Conservation (phyloP, 495 filamentous ascomycete genomes). For the Tuber melanosporum region DNA sequence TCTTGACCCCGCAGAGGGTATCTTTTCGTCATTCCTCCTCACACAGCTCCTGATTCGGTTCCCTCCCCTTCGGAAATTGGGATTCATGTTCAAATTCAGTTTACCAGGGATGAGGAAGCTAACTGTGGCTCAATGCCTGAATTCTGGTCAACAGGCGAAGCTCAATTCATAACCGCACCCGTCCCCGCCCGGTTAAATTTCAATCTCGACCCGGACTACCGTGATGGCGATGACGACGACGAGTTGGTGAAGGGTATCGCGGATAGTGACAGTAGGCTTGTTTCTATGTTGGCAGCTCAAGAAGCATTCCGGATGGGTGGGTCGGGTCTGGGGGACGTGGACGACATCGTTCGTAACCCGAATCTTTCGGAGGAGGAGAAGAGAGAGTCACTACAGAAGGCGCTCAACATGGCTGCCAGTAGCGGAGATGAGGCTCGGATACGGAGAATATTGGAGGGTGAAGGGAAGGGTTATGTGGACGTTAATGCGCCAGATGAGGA, state of each 20-base stretch:
- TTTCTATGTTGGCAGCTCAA: constrained; percentile 94
- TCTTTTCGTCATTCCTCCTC: neutral
- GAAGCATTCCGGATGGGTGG: constrained; percentile 71
- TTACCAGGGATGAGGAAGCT: neutral
- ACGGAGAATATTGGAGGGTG: constrained; percentile 64
- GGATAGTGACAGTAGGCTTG: constrained; percentile 77
- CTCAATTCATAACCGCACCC: constrained; percentile 83
- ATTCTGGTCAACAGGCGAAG: constrained; percentile 61
- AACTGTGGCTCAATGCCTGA: constrained; percentile 15
- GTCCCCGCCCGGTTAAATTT: constrained; percentile 71
- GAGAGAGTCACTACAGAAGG: constrained; percentile 70
- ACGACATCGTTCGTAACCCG: constrained; percentile 65
- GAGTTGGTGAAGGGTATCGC: constrained; percentile 60
- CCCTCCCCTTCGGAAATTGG: neutral
- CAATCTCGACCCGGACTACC: constrained; percentile 69
- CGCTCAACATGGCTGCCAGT: constrained; percentile 90
- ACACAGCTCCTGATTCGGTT: neutral
- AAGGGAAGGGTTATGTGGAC: constrained; percentile 71
- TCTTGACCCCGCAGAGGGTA: neutral
- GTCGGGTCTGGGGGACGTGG: constrained; percentile 66
- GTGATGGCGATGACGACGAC: constrained; percentile 59
- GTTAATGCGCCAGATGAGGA: constrained; percentile 89
- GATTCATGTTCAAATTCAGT: neutral
- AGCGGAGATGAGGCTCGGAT: constrained; percentile 88
- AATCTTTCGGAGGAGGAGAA: constrained; percentile 72